Evolutionary conservation across 2,329 filamentous ascomycete species (phyloP), one percentile per base, ranked within the genome.

Genomic region (Aspergillus ibericus): DNA sequence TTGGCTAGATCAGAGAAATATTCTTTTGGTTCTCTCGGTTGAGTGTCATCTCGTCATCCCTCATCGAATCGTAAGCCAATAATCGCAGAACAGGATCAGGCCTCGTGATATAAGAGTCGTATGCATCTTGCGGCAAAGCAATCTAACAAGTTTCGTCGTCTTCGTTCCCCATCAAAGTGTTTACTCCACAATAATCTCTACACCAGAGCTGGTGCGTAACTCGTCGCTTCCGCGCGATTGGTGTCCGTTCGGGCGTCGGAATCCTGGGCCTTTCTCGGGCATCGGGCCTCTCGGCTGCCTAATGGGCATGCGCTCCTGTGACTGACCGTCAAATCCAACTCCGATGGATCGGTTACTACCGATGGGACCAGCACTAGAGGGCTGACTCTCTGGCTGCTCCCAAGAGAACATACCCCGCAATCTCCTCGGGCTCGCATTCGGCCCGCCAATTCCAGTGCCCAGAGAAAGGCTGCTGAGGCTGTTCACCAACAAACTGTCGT

Each of bases 101-200:
- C 68, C 72, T 75, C 72, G 69, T 74, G 71, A 75, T 74, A 74
- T 71, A 73, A 70, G 69, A 66, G 63, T 75, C 72, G 71, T 76
- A 73, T 73, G 73, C 71, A 68, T 76, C 68, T 74, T 70, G 69
- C 71, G 70, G 71, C 70, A 72, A 74, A 74, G 69, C 69, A 73
- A 70, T 74, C 68, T 69, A 71, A 70, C 72, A 70, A 69, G 66
- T 66, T 64, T 68, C 66, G 69, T 69, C 63, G 64, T 67, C 64
- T 67, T 70, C 69, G 69, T 72, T 63, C 68, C 66, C 67, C 67
- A 68, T 66, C 64, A 66, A 60, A 60, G 66, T 60, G 61, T 72
- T 75, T 84, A 85, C 78, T 86, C 85, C 67, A 87, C 85, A 67
- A 86, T 85, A 70, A 87, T 86, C 72, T 86, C 84, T 63, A 86